A percentile compares a stretch with the other conserved stretches of the same genome.
phyloP scores from a whole-genome alignment of 2,329 filamentous ascomycete species.

The Tolypocladium inflatum region DNA sequence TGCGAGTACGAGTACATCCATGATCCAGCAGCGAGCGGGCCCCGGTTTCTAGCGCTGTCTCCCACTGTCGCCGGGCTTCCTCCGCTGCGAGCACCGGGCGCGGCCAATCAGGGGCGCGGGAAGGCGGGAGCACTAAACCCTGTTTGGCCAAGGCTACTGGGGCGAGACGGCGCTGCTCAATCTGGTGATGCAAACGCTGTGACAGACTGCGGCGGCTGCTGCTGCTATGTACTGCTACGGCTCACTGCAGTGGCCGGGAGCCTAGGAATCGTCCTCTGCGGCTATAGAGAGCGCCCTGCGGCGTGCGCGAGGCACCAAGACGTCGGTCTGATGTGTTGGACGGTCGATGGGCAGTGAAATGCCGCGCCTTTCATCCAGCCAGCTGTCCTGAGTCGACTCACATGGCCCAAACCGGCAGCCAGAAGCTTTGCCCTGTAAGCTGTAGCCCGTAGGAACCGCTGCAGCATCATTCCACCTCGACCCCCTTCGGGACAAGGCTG shows the following conservation, averaged over 20 bases:
- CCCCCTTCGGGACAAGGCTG: background rate
- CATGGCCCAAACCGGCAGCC: background rate
- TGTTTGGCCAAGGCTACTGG: background rate
- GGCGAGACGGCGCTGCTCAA: background rate
- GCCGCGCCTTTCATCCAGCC: background rate
- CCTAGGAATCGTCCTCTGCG: background rate
- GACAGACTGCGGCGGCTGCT: background rate
- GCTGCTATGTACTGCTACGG: background rate
- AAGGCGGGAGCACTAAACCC: background rate
- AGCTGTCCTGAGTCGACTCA: too few species aligned
- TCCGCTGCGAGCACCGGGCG: background rate
- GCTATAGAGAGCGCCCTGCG: background rate
- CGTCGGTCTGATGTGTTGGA: background rate
- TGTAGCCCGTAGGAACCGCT: background rate
- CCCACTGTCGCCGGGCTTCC: background rate
- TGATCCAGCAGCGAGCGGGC: background rate
- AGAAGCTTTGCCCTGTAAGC: too few species aligned
- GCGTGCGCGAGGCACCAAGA: background rate
- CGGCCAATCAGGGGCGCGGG: background rate
- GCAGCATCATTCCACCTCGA: background rate
- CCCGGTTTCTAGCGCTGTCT: background rate
- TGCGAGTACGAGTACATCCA: background rate
- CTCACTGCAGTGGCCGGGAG: background rate
- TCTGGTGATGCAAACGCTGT: background rate
- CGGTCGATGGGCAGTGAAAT: background rate